Evolutionary conservation across 2,329 filamentous ascomycete species (phyloP), one percentile per base, ranked within the genome.

Genomic region (Sporothrix mexicana): DNA sequence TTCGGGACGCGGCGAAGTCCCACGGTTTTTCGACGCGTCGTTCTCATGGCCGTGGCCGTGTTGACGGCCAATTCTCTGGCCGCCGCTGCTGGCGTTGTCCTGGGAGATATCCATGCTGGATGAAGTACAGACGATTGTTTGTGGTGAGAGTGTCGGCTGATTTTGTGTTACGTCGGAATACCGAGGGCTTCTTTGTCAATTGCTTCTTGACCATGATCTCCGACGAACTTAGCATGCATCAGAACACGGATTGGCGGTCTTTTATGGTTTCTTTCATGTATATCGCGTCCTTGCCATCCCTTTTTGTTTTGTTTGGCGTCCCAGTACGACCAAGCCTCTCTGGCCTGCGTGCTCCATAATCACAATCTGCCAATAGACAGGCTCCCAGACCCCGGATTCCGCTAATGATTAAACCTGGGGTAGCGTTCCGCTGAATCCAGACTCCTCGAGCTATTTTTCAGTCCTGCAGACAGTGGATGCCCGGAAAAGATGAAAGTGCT

Each of bases 1-100:
- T 12, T 77, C 79, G 62, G 57, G 57, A 5, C 30, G 57, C 12
- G 57, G 57, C 25, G 57, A 61, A 9, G 57, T 61, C 2, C 41
- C 57, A 43, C 57, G 57, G 15, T 15, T 30, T 25, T 15, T 30
- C 23, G 55, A 57, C 30, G 57, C 30, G 57, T 61, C 30, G 57
- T 61, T 30, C 15, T 36, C 30, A 17, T 43, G 57, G 30, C 2
- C 17, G 20, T 43, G 57, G 30, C 2, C 17, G 20, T 43, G 30
- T 4, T n/a, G 57, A 17, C 57, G 57, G 20, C 25, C 30, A 15
- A 61, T 15, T 17, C 57, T 30, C 30, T 41, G 9, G 17, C 43
- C 57, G 30, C 57, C 57, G 15, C 57, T 61, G 57, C 57, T 61
- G 13, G 57, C 20, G 30, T 61, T 30, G 30, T 61, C 57, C 30